Base-by-base conservation (phyloP, 177 flowering plant genomes). In the Vitis hybrid region DNA sequence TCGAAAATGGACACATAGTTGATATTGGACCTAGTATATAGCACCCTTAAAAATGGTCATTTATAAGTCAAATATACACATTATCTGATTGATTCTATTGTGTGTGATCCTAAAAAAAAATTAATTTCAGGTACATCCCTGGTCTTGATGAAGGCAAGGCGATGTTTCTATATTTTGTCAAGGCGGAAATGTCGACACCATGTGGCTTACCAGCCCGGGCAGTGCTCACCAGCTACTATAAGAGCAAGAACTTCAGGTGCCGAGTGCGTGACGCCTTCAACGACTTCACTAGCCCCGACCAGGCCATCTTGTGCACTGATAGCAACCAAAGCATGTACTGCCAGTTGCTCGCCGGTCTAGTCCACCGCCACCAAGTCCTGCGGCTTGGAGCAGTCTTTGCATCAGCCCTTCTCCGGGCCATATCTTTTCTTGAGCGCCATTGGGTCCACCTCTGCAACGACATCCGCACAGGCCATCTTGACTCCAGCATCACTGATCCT, bases 311-410 rank as follows among this genome's bases (percentile, higher is more conserved):
- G 22, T 91, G 93, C 80, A 65, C 72, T 10, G 93, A 93, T 71
- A 80, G 83, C 81, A 67, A 64, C 67, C 94, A 93, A 63, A 91
- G 97, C 88, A 90, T 91, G 98, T 89, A 89, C 51, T 88, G 90
- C 71, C 98, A 93, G 72, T 73, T 93, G 66, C 80, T 93, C 2
- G 65, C 91, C 10, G 97, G 94, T 39, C 80, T 93, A 29, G 45
- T 88, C 68, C 87, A 90, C 70, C 81, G 92, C 26, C 84, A 75
- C 66, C 80, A 83, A 45, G 94, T 91, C 67, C 81, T 89, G 31
- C 85, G 98, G 1, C 84, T 93, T 0, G 96, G 96, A 0, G 96
- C 97, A 0, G 89, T 90, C 56, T 93, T 93, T n/a, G 98, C 96
- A 1, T 88, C 98, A 0, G 98, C 91, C 8, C 78, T 93, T 39